Evolutionary conservation across 1,284 basidiomycete species (phyloP).

Genomic region (Naganishia sp.): DNA sequence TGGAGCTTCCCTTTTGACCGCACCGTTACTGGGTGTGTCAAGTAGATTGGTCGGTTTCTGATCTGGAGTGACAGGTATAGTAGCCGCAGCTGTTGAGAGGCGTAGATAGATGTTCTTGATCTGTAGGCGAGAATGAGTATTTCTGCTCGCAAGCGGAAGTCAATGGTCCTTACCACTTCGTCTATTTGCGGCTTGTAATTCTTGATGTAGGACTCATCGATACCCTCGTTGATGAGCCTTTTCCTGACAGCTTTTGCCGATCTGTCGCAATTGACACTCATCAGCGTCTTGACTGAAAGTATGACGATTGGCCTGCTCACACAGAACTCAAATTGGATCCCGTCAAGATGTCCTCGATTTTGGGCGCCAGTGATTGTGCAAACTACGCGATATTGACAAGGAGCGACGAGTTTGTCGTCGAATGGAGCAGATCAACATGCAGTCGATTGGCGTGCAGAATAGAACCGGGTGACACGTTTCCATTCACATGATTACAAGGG

Average conservation of each 20-base stretch:
- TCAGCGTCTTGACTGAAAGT: too few relatives aligned
- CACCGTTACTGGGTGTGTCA: not conserved
- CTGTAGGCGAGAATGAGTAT: not conserved
- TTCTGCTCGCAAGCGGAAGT: not conserved
- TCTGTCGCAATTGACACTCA: constrained; percentile 33
- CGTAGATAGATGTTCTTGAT: constrained; percentile 28
- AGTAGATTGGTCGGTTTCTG: not conserved
- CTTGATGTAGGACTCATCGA: constrained; percentile 47
- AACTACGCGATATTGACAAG: not conserved
- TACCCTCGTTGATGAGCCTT: constrained; percentile 45
- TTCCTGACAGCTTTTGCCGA: constrained; percentile 53
- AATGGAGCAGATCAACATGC: too few relatives aligned
- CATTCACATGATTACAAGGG: not conserved
- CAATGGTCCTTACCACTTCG: constrained; percentile 39
- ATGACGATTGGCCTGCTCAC: not conserved
- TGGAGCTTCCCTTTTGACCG: constrained; percentile 10
- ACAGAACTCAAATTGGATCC: constrained; percentile 30
- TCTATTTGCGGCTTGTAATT: constrained; percentile 47
- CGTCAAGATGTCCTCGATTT: constrained; percentile 25
- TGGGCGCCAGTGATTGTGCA: constrained; percentile 22
- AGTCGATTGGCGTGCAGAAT: not conserved
- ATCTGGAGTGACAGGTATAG: not conserved
- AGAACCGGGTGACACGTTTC: not conserved
- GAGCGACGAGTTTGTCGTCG: not conserved
- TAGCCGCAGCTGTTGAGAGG: constrained; percentile 1